Base-by-base conservation (phyloP, 78 protist genomes). In the Creolimax fragrantissima region DNA sequence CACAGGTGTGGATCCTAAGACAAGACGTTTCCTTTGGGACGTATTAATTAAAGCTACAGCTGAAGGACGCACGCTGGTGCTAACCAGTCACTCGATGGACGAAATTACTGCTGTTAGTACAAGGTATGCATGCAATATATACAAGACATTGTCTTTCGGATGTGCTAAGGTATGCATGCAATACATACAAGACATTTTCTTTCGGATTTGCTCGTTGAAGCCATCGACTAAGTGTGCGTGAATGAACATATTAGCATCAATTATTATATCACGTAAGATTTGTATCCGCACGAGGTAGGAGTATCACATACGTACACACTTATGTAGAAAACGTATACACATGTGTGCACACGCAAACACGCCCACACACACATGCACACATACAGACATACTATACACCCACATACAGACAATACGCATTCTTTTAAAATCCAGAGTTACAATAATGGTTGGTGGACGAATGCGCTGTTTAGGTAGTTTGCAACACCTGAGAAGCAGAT, bases 11-110 rank as follows among this genome's bases (percentile, higher is more conserved):
- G 98, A 96, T 42, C 89, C 95, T 4, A 42, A 6, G 36, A 81
- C 93, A 3, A 17, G 95, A 3, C 89, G 97, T 43, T 89, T 93
- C 42, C 58, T 96, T 74, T 93, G 96, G 95, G 67, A 95, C 43
- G 24, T 95, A 43, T 44, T 96, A 3, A 42, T 90, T 11, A 11
- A 42, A 2, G 81, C 91, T 32, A 84, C 74, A 43, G 36, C 24
- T n/a, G 67, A 92, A 0, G 93, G 94, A 39, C 81, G 84, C 32
- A 92, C 90, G 41, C 41, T 96, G 4, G 90, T 97, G 41, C 83
- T 97, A n/a, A 97, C 98, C n/a, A 86, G 96, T 2, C 96, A 93
- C 67, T 93, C 92, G 44, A 94, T 84, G 97, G 98, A 85, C 91
- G 96, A 96, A 91, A 85, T 93, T 44, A 95, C 93, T 44, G 95